These are phyloP conservation scores for Amauroascus verrucosus DNA, from an alignment of 2,329 filamentous ascomycete species.

Conservation along the genomic window DNA sequence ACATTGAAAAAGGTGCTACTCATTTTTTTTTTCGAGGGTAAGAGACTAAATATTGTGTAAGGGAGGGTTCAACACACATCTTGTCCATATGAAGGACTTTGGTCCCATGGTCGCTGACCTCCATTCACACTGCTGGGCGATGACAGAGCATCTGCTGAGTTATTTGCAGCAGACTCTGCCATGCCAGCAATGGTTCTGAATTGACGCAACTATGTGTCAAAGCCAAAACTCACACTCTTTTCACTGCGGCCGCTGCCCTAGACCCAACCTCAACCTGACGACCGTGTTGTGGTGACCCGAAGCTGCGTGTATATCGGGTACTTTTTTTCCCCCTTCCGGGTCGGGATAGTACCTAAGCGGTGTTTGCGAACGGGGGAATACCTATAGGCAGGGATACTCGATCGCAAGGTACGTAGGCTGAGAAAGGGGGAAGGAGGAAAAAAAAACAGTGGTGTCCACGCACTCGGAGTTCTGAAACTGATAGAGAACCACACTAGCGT, in stretches of 20 bases:
- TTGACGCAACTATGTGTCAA: not conserved
- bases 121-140: slow-evolving; percentile 27
- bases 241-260: not conserved
- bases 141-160: slow-evolving; percentile 32
- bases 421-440: not conserved
- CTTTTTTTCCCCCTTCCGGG: not conserved
- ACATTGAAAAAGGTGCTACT: no score
- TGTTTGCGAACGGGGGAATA: not conserved
- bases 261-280: not conserved
- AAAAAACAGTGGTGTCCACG: not conserved
- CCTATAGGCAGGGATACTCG: not conserved
- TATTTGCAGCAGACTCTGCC: slow-evolving; percentile 33
- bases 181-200: slow-evolving; percentile 23
- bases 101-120: slow-evolving; percentile 30
- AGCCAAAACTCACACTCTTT: not conserved
- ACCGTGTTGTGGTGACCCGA: not conserved
- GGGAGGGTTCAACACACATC: slow-evolving; percentile 25
- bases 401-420: not conserved
- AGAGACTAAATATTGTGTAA: not conserved
- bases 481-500: not conserved
- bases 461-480: not conserved
- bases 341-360: not conserved
- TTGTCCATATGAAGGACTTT: slow-evolving; percentile 27
- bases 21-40: not conserved
- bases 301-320: not conserved